Percentiles rank a stretch among this genome's conserved stretches.
Conservation (phyloP, 108 stramenopile genomes). For the Seminavis robusta region DNA sequence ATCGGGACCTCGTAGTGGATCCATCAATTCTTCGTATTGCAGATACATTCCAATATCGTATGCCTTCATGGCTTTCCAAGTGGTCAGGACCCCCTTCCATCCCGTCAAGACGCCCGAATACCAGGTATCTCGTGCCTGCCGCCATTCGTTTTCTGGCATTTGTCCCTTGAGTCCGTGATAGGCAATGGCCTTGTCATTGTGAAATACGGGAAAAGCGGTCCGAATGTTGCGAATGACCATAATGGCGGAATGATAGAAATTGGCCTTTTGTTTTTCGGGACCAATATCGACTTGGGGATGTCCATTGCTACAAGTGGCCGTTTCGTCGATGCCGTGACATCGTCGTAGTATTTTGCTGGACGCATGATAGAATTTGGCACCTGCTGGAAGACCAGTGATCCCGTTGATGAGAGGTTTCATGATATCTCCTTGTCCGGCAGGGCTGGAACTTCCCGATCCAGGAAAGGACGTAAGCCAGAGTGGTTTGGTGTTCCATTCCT, state of each 20-base stretch:
- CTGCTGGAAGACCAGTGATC: slow-evolving; percentile 4
- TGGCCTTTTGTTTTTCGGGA: slow-evolving; percentile 12
- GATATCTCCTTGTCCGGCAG: slow-evolving; percentile 20
- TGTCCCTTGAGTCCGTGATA: slow-evolving; percentile 46
- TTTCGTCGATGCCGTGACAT: slow-evolving; percentile 24
- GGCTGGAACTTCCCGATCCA: slow-evolving; percentile 15
- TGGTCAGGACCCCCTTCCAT: slow-evolving; percentile 40
- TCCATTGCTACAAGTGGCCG: slow-evolving; percentile 13
- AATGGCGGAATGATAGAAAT: slow-evolving; percentile 16
- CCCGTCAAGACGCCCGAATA: slow-evolving; percentile 20
- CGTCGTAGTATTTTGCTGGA: slow-evolving; percentile 14
- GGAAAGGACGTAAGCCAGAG: slow-evolving; percentile 32
- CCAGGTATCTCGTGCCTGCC: slow-evolving; percentile 44
- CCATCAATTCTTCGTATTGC: slow-evolving; percentile 39
- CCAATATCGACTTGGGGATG: slow-evolving; percentile 15
- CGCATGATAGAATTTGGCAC: slow-evolving; percentile 24
- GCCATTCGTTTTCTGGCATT: slow-evolving; percentile 31
- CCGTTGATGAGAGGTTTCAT: slow-evolving; percentile 11
- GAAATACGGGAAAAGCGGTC: slow-evolving; percentile 49
- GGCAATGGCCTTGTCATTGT: slow-evolving; percentile 46
- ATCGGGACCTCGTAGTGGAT: slow-evolving; percentile 23
- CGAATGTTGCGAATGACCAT: slow-evolving; percentile 36
- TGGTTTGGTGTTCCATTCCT: slow-evolving; percentile 13
- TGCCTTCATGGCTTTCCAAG: slow-evolving; percentile 40
- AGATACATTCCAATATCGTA: slow-evolving; percentile 44